Percentiles rank a stretch among this genome's conserved stretches.
Conservation (phyloP, 371 early-diverging fungal genomes). For the Mycotypha africana region DNA sequence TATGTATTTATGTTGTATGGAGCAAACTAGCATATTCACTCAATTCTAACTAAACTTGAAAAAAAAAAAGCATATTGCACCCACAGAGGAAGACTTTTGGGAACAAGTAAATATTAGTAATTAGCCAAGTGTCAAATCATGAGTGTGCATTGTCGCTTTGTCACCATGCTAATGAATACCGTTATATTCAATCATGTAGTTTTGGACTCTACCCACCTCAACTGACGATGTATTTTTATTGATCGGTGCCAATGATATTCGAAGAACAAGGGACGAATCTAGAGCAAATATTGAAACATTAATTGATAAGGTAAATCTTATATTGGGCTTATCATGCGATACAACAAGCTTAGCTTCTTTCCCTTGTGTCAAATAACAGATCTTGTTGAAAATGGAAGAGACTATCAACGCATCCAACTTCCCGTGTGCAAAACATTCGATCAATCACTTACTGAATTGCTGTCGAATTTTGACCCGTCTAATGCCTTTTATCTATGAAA, state of each 20-base stretch:
- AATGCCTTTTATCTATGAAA: slow-evolving; percentile 80
- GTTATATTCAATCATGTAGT: slow-evolving; percentile 28
- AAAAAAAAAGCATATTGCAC: slow-evolving; percentile 66
- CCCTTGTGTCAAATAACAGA: too few species aligned
- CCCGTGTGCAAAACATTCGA: slow-evolving; percentile 43
- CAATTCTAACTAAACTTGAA: too few species aligned
- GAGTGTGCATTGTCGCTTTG: too few species aligned
- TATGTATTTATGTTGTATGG: too few species aligned
- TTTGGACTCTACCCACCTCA: slow-evolving; percentile 75
- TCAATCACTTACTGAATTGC: slow-evolving; percentile 71
- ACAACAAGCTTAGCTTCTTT: too few species aligned
- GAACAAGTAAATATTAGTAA: slow-evolving; percentile 20
- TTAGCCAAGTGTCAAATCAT: too few species aligned
- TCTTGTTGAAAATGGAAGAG: too few species aligned
- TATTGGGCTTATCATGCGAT: too few species aligned
- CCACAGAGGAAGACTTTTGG: slow-evolving; percentile 70
- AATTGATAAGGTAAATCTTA: slow-evolving; percentile 49
- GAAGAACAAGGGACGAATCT: slow-evolving; percentile 67
- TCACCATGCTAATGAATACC: too few species aligned
- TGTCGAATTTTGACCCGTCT: slow-evolving; percentile 77
- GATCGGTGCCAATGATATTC: slow-evolving; percentile 77
- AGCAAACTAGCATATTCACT: too few species aligned
- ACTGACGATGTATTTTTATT: slow-evolving; percentile 86
- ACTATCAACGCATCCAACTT: slow-evolving; percentile 49
- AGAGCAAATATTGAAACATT: slow-evolving; percentile 72